These are phyloP conservation scores for Neurospora sublineolata DNA, from an alignment of 495 filamentous ascomycete genomes.

Conservation along the genomic window DNA sequence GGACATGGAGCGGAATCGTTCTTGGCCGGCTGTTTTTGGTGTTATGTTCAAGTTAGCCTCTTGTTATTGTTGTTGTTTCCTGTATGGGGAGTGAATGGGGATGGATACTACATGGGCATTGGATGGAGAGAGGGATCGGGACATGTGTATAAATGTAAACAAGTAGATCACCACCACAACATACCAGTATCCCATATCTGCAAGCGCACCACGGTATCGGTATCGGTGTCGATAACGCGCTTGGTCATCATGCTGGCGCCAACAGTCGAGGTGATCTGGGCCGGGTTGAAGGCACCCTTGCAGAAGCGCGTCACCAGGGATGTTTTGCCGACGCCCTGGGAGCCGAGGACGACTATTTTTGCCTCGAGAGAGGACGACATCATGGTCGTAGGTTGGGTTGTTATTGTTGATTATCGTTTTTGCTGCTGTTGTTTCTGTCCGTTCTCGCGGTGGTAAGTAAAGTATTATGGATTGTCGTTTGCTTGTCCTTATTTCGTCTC, in stretches of 20 bases:
- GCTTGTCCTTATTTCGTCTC: background rate
- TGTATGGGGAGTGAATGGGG: background rate
- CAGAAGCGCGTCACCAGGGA: conserved; percentile 80
- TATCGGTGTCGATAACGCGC: conserved; percentile 72
- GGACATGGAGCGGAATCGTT: conserved; percentile 87
- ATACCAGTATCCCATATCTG: conserved; percentile 81
- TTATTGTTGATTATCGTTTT: conserved; percentile 16
- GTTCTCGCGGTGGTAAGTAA: background rate
- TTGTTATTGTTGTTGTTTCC: background rate
- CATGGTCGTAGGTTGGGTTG: background rate
- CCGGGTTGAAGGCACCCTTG: conserved; percentile 63
- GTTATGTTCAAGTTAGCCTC: background rate
- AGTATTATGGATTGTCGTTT: background rate
- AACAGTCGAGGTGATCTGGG: conserved; percentile 65
- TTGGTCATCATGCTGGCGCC: conserved; percentile 93
- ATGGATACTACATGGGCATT: background rate
- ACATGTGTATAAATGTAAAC: background rate
- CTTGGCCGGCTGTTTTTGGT: conserved; percentile 58
- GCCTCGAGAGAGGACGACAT: conserved; percentile 76
- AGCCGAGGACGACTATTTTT: conserved; percentile 83
- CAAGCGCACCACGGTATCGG: conserved; percentile 66
- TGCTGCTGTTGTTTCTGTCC: background rate
- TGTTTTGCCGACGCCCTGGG: conserved; percentile 92
- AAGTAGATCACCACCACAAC: background rate
- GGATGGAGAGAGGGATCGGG: background rate